These are phyloP conservation scores for Eucalyptus victrix DNA, from an alignment of 345 rosid species.

Conservation along the genomic window DNA sequence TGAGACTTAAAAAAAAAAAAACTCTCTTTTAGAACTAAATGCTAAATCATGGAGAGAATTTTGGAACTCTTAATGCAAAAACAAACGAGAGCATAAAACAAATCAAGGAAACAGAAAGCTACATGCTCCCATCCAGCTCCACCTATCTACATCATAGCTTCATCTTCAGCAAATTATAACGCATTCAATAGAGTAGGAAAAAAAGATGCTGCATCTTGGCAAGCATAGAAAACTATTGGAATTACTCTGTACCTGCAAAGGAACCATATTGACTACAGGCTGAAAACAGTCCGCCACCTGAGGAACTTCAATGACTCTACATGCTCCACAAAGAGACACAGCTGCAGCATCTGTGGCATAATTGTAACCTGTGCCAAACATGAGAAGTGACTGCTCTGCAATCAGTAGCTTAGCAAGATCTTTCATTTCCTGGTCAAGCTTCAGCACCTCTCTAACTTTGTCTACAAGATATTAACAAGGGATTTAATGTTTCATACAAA, in stretches of 20 bases:
- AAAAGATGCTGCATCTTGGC: background rate
- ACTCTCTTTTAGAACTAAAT: too few species aligned
- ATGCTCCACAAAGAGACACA: slow-evolving; percentile 54
- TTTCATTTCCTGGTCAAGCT: slow-evolving; percentile 81
- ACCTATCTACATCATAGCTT: too few species aligned
- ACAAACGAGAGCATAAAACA: too few species aligned
- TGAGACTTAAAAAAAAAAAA: too few species aligned
- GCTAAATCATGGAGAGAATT: too few species aligned
- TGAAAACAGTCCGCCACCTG: slow-evolving; percentile 92
- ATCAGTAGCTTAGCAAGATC: slow-evolving; percentile 64
- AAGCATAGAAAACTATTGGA: too few species aligned
- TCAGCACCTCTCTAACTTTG: slow-evolving; percentile 76
- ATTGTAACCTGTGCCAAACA: slow-evolving; percentile 93
- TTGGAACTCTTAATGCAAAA: too few species aligned
- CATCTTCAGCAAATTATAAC: too few species aligned
- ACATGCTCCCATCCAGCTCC: too few species aligned
- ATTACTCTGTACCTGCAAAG: slow-evolving; percentile 47
- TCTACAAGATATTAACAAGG: slow-evolving; percentile 17
- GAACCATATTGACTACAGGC: slow-evolving; percentile 76
- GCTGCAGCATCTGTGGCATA: slow-evolving; percentile 79
- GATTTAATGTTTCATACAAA: background rate
- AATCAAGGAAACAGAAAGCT: too few species aligned
- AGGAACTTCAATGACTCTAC: slow-evolving; percentile 81
- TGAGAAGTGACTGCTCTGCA: slow-evolving; percentile 88
- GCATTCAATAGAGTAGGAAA: background rate